A percentile compares a stretch with the other conserved stretches of the same genome.
phyloP scores from a whole-genome alignment of 495 filamentous ascomycete genomes.

The Chaetomium cochliodes region DNA sequence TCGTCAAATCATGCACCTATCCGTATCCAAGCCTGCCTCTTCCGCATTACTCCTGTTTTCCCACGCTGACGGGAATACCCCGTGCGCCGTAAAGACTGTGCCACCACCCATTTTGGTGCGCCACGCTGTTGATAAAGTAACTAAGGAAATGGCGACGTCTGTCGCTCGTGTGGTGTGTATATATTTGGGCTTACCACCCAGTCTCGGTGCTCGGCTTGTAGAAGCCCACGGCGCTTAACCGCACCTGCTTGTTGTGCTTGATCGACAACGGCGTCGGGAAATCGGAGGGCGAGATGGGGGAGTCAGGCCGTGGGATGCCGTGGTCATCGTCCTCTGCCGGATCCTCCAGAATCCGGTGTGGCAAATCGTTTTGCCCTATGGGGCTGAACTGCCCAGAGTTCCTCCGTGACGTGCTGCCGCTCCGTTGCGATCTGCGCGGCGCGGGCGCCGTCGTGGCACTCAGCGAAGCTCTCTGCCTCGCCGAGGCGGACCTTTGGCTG shows the following conservation, averaged over 20 bases:
- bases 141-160: constrained; percentile 18
- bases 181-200: constrained; percentile 45
- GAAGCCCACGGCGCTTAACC: constrained; percentile 48
- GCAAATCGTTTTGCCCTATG: constrained; percentile 18
- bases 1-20: constrained; percentile 15
- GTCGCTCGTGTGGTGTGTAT: constrained; percentile 25
- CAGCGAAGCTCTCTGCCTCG: constrained; percentile 17
- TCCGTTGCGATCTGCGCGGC: constrained; percentile 16
- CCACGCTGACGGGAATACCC: not conserved
- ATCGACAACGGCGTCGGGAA: constrained; percentile 36
- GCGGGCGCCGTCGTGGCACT: constrained; percentile 8
- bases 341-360: constrained; percentile 30
- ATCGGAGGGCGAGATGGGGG: constrained; percentile 37
- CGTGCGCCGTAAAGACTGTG: not conserved
- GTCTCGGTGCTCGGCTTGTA: constrained; percentile 36
- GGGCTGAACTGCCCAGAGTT: constrained; percentile 22
- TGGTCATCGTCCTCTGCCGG: constrained; percentile 27
- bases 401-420: constrained; percentile 9
- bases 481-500: constrained; percentile 18
- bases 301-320: constrained; percentile 39
- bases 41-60: not conserved
- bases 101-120: constrained; percentile 8
- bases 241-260: constrained; percentile 45
- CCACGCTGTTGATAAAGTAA: constrained; percentile 11
- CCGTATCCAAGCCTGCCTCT: constrained; percentile 9